Evolutionary conservation across 2,329 filamentous ascomycete genomes (phyloP).

Genomic region (Fusarium sp.): DNA sequence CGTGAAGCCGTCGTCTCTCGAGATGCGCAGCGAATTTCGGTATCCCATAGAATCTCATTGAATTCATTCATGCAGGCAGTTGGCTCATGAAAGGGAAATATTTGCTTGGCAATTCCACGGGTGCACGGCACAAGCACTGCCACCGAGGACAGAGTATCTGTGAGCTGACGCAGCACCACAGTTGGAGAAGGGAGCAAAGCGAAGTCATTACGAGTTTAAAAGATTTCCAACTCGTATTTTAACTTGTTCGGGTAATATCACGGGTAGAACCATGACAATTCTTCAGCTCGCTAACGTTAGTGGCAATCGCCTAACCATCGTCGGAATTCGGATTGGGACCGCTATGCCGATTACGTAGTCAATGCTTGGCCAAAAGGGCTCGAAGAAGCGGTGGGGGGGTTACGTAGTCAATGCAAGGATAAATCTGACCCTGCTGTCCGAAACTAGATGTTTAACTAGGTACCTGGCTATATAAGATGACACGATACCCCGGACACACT

Average conservation of each 20-base stretch:
- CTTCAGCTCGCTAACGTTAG: neutral
- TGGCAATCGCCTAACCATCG: neutral
- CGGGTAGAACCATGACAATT: neutral
- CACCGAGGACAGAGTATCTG: neutral
- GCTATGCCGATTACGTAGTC: neutral
- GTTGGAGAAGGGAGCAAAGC: neutral
- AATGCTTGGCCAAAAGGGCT: neutral
- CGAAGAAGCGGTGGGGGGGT: neutral
- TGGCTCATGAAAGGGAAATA: neutral
- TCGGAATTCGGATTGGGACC: neutral
- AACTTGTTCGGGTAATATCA: neutral
- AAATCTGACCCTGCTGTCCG: neutral
- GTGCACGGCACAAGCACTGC: neutral
- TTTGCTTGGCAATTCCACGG: neutral
- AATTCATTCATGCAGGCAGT: neutral
- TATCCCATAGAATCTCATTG: neutral
- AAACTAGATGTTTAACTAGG: neutral
- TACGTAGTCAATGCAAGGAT: neutral
- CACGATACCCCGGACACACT: neutral
- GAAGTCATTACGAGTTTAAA: neutral
- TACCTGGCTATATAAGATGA: neutral
- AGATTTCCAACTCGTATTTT: neutral
- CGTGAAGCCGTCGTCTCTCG: neutral
- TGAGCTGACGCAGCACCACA: neutral
- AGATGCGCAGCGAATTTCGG: neutral